Evolutionary conservation across 495 filamentous ascomycete species (phyloP).

Genomic region (Neurospora sp.): DNA sequence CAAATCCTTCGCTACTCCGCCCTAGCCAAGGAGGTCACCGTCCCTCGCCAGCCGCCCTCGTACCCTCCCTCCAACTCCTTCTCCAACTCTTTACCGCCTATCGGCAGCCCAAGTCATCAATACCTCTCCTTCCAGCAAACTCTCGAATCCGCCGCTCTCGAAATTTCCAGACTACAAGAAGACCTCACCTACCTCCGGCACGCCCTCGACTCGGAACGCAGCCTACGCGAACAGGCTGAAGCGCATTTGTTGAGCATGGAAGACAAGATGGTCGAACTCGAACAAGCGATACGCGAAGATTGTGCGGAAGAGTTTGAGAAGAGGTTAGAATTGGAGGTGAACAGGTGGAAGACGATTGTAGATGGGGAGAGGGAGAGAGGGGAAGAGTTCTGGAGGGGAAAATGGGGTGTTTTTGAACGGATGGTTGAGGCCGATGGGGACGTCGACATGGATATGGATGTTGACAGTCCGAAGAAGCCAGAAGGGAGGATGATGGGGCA

Average conservation of each 20-base stretch:
- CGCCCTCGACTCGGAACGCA: constrained; percentile 46
- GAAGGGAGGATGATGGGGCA: not conserved
- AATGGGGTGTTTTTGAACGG: constrained; percentile 75
- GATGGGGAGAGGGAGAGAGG: constrained; percentile 58
- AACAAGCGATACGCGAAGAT: constrained; percentile 84
- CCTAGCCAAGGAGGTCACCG: constrained; percentile 83
- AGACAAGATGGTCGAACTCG: constrained; percentile 59
- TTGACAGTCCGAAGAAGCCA: not conserved
- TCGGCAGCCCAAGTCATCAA: constrained; percentile 20
- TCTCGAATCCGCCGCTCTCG: constrained; percentile 61
- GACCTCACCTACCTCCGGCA: constrained; percentile 64
- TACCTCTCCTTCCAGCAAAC: constrained; percentile 31
- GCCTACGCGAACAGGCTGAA: constrained; percentile 48
- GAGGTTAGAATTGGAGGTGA: constrained; percentile 59
- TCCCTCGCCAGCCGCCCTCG: constrained; percentile 48
- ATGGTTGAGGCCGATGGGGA: constrained; percentile 22
- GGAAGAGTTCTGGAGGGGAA: constrained; percentile 83
- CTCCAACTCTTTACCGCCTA: constrained; percentile 19
- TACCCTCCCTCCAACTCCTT: constrained; percentile 24
- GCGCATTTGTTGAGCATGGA: constrained; percentile 50
- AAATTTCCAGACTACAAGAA: constrained; percentile 63
- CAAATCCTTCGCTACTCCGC: constrained; percentile 95
- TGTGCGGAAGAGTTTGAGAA: constrained; percentile 79
- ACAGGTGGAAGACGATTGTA: constrained; percentile 64
- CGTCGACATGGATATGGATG: constrained; percentile 36